Base-by-base conservation (phyloP, 2,329 filamentous ascomycete species). In the Aspergillus melleus region DNA sequence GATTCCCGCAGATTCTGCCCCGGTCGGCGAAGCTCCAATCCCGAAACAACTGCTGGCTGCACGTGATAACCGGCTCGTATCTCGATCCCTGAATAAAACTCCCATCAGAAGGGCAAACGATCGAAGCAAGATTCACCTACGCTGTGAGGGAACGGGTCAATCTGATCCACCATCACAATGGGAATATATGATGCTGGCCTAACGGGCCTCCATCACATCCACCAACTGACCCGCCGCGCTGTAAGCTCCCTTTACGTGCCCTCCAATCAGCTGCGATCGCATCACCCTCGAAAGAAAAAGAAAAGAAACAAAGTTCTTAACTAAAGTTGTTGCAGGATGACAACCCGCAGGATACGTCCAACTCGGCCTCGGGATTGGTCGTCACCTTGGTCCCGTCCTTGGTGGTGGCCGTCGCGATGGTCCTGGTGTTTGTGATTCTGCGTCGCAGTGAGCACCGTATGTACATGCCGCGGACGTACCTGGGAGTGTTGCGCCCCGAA, bases 401-500 rank as follows among this genome's bases (percentile, higher is more conserved):
- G 12, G 64, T 81, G 20, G 64, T 80, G 51, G 73, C 80, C 24
- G 74, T 68, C n/a, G 74, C 70, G 12, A 80, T 84, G 68, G 74
- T 83, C 39, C 42, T 80, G n/a, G 55, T 77, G 47, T 86, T 86
- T 70, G 64, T 84, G 49, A 69, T 84, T 52, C 70, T 86, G 61
- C 81, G 83, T 59, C 75, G 73, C 58, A 79, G 72, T 3, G 74
- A 84, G 54, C 78, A 74, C 55, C 76, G 83, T 58, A 80, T 78
- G 66, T 86, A 86, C 72, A 80, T 82, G 59, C 83, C 83, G 11
- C 76, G 83, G 73, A 84, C 83, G 22, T 85, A 84, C 65, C 73
- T 85, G 44, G 81, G 82, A 2, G 76, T 80, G 16, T 70, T 88
- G 61, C 79, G 81, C 14, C 74, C 81, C 42, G 71, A 76, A 68